Evolutionary conservation across 2,329 filamentous ascomycete species (phyloP).

Genomic region (Claviceps monticola): DNA sequence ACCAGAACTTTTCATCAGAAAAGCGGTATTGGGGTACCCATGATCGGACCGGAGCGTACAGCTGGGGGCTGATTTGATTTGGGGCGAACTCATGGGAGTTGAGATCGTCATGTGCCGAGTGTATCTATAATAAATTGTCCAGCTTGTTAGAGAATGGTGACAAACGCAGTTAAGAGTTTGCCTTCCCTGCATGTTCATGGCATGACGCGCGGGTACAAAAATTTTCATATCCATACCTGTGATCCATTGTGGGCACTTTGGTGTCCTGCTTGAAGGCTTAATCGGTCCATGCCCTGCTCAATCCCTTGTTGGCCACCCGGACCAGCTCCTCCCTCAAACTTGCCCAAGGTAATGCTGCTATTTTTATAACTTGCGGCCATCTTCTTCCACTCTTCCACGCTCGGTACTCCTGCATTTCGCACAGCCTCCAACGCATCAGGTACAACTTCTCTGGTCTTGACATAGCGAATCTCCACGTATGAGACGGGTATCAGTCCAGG

Average conservation of each 20-base stretch:
- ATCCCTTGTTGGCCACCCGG: slow-evolving; percentile 30
- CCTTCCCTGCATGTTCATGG: too few species aligned
- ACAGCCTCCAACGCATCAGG: slow-evolving; percentile 75
- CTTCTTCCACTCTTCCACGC: slow-evolving; percentile 98
- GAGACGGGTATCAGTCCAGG: slow-evolving; percentile 92
- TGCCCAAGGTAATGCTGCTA: slow-evolving; percentile 90
- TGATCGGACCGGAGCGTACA: slow-evolving; percentile 67
- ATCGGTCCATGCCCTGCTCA: slow-evolving; percentile 59
- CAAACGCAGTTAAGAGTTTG: too few species aligned
- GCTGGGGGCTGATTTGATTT: slow-evolving; percentile 33
- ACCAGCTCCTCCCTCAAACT: slow-evolving; percentile 53
- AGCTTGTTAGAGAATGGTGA: background rate
- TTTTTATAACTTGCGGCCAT: slow-evolving; percentile 99
- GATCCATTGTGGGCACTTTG: slow-evolving; percentile 11
- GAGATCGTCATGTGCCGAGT: slow-evolving; percentile 14
- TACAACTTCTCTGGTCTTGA: slow-evolving; percentile 74
- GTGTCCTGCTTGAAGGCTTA: slow-evolving; percentile 50
- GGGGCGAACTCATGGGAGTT: slow-evolving; percentile 23
- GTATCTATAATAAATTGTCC: slow-evolving; percentile 8
- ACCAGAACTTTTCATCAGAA: slow-evolving; percentile 97
- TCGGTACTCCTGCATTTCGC: slow-evolving; percentile 74
- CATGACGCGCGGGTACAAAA: too few species aligned
- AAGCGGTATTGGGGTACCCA: slow-evolving; percentile 89
- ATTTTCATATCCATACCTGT: slow-evolving; percentile 11
- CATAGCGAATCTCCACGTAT: slow-evolving; percentile 92